phyloP scores from a whole-genome alignment of 805 yeast species.

The Schwanniomyces yamadae region DNA sequence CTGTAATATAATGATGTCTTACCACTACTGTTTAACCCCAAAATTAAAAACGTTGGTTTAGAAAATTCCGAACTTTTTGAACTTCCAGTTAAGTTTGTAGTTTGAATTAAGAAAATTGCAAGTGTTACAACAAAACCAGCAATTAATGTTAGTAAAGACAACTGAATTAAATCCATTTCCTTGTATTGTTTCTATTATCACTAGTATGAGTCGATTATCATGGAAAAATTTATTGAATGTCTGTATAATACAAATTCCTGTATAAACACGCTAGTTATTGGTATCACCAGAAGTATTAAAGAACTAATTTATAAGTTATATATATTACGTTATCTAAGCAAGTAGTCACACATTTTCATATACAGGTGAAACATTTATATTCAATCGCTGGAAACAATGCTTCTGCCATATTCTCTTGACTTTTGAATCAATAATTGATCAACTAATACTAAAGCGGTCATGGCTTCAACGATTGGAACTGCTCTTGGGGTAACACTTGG shows the following conservation, averaged over 20 bases:
- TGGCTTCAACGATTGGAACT: constrained; percentile 96
- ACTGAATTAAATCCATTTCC: constrained; percentile 29
- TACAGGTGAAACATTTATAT: too few relatives aligned
- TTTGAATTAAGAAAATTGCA: constrained; percentile 23
- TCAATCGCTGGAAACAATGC: constrained; percentile 8
- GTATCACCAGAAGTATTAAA: too few relatives aligned
- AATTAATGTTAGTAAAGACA: constrained; percentile 21
- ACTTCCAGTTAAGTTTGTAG: constrained; percentile 13
- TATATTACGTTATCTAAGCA: too few relatives aligned
- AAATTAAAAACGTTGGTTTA: constrained; percentile 58
- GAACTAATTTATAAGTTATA: too few relatives aligned
- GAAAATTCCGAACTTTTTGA: constrained; percentile 16
- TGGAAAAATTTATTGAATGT: too few relatives aligned
- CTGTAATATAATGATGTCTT: constrained; percentile 58
- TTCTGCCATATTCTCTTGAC: constrained; percentile 56
- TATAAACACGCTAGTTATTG: too few relatives aligned
- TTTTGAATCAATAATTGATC: constrained; percentile 85
- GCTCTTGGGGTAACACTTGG: constrained; percentile 99
- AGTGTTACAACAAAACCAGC: constrained; percentile 27
- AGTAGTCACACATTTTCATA: too few relatives aligned
- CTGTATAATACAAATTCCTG: too few relatives aligned
- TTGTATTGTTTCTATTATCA: too few relatives aligned
- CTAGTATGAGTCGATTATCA: too few relatives aligned
- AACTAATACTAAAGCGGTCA: constrained; percentile 93
- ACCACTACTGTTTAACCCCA: constrained; percentile 66